Conservation (phyloP, 2,329 filamentous ascomycete species). For the Sporothrix luriei region DNA sequence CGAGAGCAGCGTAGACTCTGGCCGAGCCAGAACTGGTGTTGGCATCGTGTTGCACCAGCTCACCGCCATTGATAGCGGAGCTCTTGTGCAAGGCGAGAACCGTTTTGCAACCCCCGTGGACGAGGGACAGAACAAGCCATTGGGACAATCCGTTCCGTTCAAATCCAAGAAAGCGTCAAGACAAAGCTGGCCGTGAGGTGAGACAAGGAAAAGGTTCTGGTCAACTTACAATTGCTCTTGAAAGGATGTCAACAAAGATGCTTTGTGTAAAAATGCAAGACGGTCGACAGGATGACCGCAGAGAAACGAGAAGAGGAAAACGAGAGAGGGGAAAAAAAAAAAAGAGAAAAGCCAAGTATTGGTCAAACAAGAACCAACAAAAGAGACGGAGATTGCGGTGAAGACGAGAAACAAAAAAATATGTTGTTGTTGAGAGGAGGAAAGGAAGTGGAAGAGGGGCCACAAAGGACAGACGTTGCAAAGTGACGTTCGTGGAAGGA, state of each 20-base stretch:
- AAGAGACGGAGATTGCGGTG: slow-evolving; percentile 13
- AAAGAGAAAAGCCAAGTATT: not conserved
- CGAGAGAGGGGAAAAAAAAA: not conserved
- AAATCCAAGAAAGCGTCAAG: not conserved
- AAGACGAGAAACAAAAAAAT: slow-evolving; percentile 1
- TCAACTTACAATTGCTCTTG: slow-evolving; percentile 24
- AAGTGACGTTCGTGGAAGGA: slow-evolving; percentile 20
- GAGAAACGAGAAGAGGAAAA: not conserved
- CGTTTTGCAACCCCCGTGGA: not conserved
- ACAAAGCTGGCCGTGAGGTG: not conserved
- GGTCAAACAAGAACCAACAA: not conserved
- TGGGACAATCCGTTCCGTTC: not conserved
- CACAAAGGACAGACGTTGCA: slow-evolving; percentile 22
- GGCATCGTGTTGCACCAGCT: slow-evolving; percentile 13
- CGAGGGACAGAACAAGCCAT: not conserved
- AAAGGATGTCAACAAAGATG: not conserved
- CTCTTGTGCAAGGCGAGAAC: not conserved
- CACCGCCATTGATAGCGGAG: slow-evolving; percentile 22
- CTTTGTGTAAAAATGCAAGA: not conserved
- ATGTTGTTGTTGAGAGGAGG: not conserved
- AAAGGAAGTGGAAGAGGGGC: slow-evolving; percentile 17
- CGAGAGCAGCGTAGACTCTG: not conserved
- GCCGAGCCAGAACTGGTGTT: not conserved
- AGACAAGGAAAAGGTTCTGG: not conserved
- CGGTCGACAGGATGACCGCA: not conserved